Evolutionary conservation across 805 yeast genomes (phyloP), one percentile per base, ranked within the genome.

Genomic region (Wickerhamiella siamensis): DNA sequence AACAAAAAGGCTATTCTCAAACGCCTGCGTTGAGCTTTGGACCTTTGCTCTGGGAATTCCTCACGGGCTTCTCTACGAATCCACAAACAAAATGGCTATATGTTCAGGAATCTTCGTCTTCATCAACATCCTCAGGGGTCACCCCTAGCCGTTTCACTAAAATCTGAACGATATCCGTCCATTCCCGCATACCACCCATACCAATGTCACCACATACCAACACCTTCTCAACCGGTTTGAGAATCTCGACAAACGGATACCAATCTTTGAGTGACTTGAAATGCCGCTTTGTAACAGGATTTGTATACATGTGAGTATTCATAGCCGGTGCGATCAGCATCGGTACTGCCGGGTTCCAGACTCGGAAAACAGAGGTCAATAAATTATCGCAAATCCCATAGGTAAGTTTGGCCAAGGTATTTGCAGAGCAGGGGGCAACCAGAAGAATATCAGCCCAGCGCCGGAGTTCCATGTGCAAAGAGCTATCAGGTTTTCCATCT

Each of bases 131-230:
- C 8, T 49, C 53, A 1, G 49, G 49, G 9, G 47, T 51, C 4
- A 55, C 58, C 18, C 62, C 63, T 6, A 61, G 51, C 5, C 58
- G 47, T 6, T 41, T 43, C 14, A 80, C 88, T 40, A 86, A 67
- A 48, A 77, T 75, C 56, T 84, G 94, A n/a, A 86, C 95, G 50
- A 91, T 78, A 55, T 87, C 96, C 49, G 83, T 78, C 75, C 93
- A 84, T 56, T 91, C 97, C 72, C 88, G 77, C 98, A 88, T 88
- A 40, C 97, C 98, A 34, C 98, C 98, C 86, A 88, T 80, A 12
- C 97, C 97, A 43, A 88, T 86, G 57, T 91, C 97, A 47, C 98
- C 97, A 65, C 91, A 84, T 22, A 83, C 83, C 57, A 82, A 72
- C 6, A 88, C 94, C 60, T 88, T 88, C 57, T 88, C 98, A n/a